Evolutionary conservation across 2,329 filamentous ascomycete genomes (phyloP).

Genomic region (Chrysosporium keratinophilum): DNA sequence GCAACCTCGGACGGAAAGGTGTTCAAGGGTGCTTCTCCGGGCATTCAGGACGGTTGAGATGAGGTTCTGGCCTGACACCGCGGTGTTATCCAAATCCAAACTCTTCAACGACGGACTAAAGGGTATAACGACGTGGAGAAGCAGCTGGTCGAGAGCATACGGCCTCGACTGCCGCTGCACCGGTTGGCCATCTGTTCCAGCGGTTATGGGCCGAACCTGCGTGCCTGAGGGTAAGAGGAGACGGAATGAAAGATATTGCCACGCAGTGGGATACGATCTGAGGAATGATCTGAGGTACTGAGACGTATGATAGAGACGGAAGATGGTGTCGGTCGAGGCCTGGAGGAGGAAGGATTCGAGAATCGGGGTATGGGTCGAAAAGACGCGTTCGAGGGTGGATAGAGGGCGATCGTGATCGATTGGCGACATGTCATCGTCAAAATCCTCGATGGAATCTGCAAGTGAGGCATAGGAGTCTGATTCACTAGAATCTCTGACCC

Average conservation of each 20-base stretch:
- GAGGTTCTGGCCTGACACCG: conserved; percentile 48
- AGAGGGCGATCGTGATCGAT: conserved; percentile 18
- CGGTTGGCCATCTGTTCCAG: conserved; percentile 24
- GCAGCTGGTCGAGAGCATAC: conserved; percentile 49
- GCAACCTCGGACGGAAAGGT: conserved; percentile 52
- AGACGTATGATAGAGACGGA: conserved; percentile 51
- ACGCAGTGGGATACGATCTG: conserved; percentile 48
- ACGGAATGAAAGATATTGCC: conserved; percentile 51
- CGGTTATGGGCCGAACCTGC: conserved; percentile 25
- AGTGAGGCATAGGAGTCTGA: conserved; percentile 3
- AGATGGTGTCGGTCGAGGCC: conserved; percentile 45
- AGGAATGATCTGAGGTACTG: conserved; percentile 46
- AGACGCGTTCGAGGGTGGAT: conserved; percentile 44
- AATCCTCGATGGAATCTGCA: not conserved
- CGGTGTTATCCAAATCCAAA: conserved; percentile 52
- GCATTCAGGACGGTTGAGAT: conserved; percentile 46
- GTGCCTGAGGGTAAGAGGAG: conserved; percentile 36
- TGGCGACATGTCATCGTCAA: not conserved
- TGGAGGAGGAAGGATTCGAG: conserved; percentile 50
- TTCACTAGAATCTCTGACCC: not conserved
- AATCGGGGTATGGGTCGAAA: conserved; percentile 48
- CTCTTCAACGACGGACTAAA: conserved; percentile 48
- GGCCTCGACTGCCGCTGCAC: conserved; percentile 43
- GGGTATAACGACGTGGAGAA: conserved; percentile 47
- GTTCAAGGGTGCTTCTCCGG: conserved; percentile 45